Evolutionary conservation across 805 yeast genomes (phyloP), one percentile per base, ranked within the genome.

Genomic region (Kuraishia borneana): DNA sequence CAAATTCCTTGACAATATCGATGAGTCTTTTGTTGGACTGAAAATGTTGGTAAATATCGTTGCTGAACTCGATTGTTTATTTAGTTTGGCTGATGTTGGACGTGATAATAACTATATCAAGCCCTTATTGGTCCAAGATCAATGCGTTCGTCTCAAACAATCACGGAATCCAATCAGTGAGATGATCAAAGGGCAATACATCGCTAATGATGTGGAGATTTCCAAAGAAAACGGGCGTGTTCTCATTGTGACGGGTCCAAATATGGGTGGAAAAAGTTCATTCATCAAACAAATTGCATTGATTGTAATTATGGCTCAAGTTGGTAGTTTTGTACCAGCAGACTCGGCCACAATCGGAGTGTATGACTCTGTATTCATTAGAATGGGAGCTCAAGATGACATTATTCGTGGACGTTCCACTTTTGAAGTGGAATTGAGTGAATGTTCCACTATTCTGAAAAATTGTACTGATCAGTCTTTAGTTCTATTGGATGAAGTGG

Each of bases 201-300:
- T 87, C 9, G 65, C 92, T 2, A 87, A 85, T 49, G 73, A 76
- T 41, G 65, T 78, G 4, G 36, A 50, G 5, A 68, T 87, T 60
- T 44, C 60, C 5, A 48, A 56, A 5, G 47, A 57, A n/a, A 51
- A 59, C 3, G 63, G 71, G 10, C 62, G 84, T 22, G 68, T 72
- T 0, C 59, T 76, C 36, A 63, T 87, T 12, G 70, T 87, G 17
- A 83, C 94, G 0, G 95, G 94, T 0, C 92, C 94, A 0, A 83
- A 83, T 43, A 81, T 83, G 87, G 94, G 94, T 7, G 94, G 94
- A 3, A 83, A 83, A 50, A 77, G 87, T 5, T 75, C 85, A 1
- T 76, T 75, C 45, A 83, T 81, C 12, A 67, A 83, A 34, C 85
- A 81, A 40, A 65, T 81, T 8, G 94, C 92, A 0, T 53, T 84